Evolutionary conservation across 257 asterid species (phyloP), one percentile per base, ranked within the genome.

Genomic region (Solanum etuberosum): DNA sequence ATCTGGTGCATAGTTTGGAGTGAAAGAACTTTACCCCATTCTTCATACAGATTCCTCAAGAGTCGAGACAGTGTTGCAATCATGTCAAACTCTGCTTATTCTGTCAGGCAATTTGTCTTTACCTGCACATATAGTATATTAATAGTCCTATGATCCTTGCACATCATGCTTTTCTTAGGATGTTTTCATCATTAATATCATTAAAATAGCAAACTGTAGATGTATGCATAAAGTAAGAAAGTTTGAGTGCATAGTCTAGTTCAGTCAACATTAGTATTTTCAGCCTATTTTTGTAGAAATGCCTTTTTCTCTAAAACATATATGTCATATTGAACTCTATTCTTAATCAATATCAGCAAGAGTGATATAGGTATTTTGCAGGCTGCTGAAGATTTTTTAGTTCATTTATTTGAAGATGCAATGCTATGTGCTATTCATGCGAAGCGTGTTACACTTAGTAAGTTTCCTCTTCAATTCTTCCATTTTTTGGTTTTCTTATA

Each of bases 391-490:
- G 87, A 35, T 29, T 67, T 57, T 86, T 51, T 91, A 83, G 96
- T 97, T 81, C 89, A 86, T 87, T 82, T 97, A 93, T 96, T 97
- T 91, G 96, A 92, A 88, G 99, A 96, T 91, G 93, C 98, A 85
- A 91, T 93, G 93, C 93, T 96, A 10, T 97, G 99, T 88, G 94
- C 99, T 13, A 88, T 97, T 84, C 99, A 97, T 90, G 99, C 99
- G 48, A 97, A 92, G 95, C 99, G 99, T 20, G 98, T 97, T 14
- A 97, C 99, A 18, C 88, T 97, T 67, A 96, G 99, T 96, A 93
- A 93, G 99, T 92, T 90, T 84, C 25, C 88, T 83, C 63, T 31
- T 63, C 54, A 48, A 42, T 51, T 46, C 27, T 27, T 78, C 38
- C n/a, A 48, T 88, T 27, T 14, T 12, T 13, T 40, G 57, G 15